A percentile compares a stretch with the other conserved stretches of the same genome.
Conservation (phyloP, 805 yeast genomes). For the Ogataea polymorpha region DNA sequence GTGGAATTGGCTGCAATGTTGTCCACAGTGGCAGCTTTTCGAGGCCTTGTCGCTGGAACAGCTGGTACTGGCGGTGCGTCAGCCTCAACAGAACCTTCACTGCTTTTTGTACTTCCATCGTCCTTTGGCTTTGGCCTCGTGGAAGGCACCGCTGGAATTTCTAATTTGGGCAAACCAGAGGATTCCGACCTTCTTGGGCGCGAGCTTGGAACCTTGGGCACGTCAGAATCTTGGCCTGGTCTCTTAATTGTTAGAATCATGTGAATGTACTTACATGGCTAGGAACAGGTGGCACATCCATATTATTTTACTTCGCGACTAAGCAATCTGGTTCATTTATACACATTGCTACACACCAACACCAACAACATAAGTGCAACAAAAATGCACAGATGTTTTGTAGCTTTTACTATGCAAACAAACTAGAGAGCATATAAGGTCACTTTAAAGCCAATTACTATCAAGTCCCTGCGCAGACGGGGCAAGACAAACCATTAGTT, state of each 20-base stretch:
- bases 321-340: slow-evolving; percentile 8
- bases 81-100: background rate
- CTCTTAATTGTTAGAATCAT: slow-evolving; percentile 3
- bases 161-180: background rate
- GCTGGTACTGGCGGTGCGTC: background rate
- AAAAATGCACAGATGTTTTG: background rate
- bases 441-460: background rate
- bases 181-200: slow-evolving; percentile 6
- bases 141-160: slow-evolving; percentile 17
- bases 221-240: slow-evolving; percentile 1
- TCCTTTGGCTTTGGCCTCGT: slow-evolving; percentile 14
- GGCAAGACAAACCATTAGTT: background rate
- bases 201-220: slow-evolving; percentile 3
- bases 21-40: slow-evolving; percentile 2
- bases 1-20: background rate
- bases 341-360: background rate
- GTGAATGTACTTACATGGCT: slow-evolving; percentile 18
- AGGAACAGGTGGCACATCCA: slow-evolving; percentile 24
- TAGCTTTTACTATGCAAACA: background rate
- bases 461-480: background rate
- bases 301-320: slow-evolving; percentile 7
- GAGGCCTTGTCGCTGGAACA: slow-evolving; percentile 22
- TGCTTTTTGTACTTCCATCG: background rate
- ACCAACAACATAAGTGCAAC: background rate
- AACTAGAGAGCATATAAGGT: background rate